Evolutionary conservation across 2,329 filamentous ascomycete species (phyloP), one percentile per base, ranked within the genome.

Genomic region (Xylariaceae sp.): DNA sequence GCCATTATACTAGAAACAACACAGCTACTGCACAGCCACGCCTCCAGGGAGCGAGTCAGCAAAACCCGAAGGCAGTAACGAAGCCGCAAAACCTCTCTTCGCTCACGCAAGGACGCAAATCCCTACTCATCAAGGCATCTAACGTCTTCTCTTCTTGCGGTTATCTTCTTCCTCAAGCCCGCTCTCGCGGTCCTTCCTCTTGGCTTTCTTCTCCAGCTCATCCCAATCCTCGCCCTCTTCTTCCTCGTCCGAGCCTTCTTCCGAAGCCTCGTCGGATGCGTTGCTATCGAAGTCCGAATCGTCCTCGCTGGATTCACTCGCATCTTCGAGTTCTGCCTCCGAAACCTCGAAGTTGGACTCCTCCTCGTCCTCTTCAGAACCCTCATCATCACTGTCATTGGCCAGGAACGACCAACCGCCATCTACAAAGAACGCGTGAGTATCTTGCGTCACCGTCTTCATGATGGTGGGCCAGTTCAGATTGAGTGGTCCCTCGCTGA

Each of bases 401-500:
- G 86, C 85, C 51, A 99, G 69, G 80, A 99, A 97, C 1, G 83
- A 87, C 94, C 94, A 99, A 41, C 94, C 94, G 31, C 95, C 94
- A 57, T 97, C 92, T 4, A 80, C 82, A 70, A 96, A 99, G 82
- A 99, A 99, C 60, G 87, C 83, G 66, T 99, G 92, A 2, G 94
- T 89, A 66, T 99, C 91, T 33, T 87, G 85, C 17, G 88, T 92
- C 22, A 99, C 91, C 0, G 94, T 99, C 79, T 99, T 99, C 90
- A 99, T 99, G 66, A 99, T 99, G 14, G 91, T 96, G 11, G 89
- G 87, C 94, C 94, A 99, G 77, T 97, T 97, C 49, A 99, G 79
- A 74, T 99, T 99, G 59, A 99, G 83, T 1, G 92, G 94, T 49
- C 94, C 94, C 70, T 99, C 95, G 11, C 84, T 88, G 75, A 86